Conservation (phyloP, 2,329 filamentous ascomycete genomes). For the Akanthomyces uredinophilus region DNA sequence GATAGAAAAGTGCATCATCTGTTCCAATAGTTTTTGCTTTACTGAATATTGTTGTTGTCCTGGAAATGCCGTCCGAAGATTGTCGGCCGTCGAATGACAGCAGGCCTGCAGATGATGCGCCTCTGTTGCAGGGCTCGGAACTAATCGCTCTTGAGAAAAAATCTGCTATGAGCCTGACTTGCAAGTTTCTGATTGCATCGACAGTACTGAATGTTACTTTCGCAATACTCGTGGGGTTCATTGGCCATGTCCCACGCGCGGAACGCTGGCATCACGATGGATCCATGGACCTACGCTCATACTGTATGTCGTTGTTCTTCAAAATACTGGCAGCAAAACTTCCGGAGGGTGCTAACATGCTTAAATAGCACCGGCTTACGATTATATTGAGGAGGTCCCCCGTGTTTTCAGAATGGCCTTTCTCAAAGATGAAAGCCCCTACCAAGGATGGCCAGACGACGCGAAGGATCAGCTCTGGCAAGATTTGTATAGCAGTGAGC, state of each 20-base stretch:
- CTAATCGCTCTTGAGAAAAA: background rate
- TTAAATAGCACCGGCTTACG: background rate
- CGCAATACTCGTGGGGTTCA: background rate
- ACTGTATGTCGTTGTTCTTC: background rate
- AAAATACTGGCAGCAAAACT: background rate
- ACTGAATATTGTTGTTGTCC: too few species aligned
- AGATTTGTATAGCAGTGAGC: conserved; percentile 12
- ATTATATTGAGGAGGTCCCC: background rate
- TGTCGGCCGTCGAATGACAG: background rate
- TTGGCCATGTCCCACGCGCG: background rate
- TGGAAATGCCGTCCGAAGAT: background rate
- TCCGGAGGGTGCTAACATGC: background rate
- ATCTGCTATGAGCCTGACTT: background rate
- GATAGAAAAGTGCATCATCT: too few species aligned
- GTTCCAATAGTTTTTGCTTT: background rate
- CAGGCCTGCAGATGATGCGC: background rate
- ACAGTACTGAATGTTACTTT: background rate
- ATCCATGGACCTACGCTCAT: background rate
- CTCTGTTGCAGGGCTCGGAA: background rate
- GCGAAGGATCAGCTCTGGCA: conserved; percentile 13
- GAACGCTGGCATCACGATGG: too few species aligned
- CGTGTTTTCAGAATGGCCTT: background rate
- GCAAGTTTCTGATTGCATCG: background rate
- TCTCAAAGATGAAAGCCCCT: conserved; percentile 4
- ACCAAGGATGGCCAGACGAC: conserved; percentile 13